phyloP scores from a whole-genome alignment of 2,329 filamentous ascomycete species.

The Paracorniculantispora psalliotae region DNA sequence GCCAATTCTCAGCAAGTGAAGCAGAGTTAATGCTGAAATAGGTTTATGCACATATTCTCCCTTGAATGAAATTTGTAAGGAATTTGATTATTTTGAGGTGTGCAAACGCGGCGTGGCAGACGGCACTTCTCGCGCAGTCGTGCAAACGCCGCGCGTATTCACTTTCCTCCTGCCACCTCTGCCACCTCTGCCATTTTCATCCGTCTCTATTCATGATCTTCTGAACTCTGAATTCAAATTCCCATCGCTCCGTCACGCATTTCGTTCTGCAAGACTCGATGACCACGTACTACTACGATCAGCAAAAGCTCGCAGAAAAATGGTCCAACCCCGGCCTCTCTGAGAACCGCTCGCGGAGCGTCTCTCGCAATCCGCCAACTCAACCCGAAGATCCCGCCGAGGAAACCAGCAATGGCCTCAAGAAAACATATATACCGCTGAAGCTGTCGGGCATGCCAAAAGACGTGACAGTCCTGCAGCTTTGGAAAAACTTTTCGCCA shows the following conservation, averaged over 20 bases:
- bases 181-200: not conserved
- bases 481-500: conserved; percentile 48
- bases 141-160: not conserved
- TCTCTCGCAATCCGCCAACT: not conserved
- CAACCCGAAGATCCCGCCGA: not conserved
- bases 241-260: not conserved
- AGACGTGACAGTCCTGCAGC: conserved; percentile 33
- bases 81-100: no score
- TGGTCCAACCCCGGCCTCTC: not conserved
- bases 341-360: not conserved
- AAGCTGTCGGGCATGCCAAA: conserved; percentile 30
- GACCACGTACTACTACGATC: not conserved
- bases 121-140: no score
- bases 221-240: not conserved
- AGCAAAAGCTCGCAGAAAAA: not conserved
- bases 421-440: conserved; percentile 17
- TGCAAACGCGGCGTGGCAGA: no score
- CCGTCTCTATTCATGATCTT: not conserved
- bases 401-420: not conserved
- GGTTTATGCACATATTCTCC: no score
- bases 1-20: conserved; percentile 16
- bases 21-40: not conserved
- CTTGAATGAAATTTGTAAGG: no score
- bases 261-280: not conserved
- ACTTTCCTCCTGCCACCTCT: not conserved